These are phyloP conservation scores for Aspergillus uvarum DNA, from an alignment of 2,329 filamentous ascomycete species.

Conservation along the genomic window DNA sequence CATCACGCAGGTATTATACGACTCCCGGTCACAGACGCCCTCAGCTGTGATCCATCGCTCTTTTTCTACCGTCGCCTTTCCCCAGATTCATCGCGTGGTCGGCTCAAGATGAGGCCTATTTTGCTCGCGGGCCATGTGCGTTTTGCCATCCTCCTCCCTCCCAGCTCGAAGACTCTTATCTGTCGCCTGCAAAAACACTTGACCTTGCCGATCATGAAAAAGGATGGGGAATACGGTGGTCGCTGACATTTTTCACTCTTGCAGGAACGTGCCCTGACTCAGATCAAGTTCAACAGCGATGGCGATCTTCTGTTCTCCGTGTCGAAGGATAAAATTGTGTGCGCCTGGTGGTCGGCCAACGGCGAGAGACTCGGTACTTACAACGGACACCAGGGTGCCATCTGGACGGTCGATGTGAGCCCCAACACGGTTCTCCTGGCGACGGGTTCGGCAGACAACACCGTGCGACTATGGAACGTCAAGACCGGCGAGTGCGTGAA, in stretches of 20 bases:
- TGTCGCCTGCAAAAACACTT: neutral
- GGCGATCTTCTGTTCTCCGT: conserved; percentile 96
- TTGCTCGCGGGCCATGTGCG: conserved; percentile 86
- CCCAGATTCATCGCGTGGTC: conserved; percentile 24
- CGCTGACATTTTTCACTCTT: conserved; percentile 8
- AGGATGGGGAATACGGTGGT: neutral
- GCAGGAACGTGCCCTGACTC: conserved; percentile 86
- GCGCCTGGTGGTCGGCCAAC: conserved; percentile 96
- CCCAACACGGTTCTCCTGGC: conserved; percentile 88
- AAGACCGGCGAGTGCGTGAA: conserved; percentile 90
- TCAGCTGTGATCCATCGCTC: conserved; percentile 15
- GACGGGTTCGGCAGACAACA: conserved; percentile 96
- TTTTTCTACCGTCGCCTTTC: conserved; percentile 16
- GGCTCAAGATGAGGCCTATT: conserved; percentile 85
- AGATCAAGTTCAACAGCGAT: conserved; percentile 93
- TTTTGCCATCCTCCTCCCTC: conserved; percentile 20
- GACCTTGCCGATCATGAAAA: neutral
- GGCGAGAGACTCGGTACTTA: conserved; percentile 97
- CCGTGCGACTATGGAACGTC: conserved; percentile 94
- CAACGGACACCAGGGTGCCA: conserved; percentile 92
- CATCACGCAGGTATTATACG: conserved; percentile 18
- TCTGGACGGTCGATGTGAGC: conserved; percentile 98
- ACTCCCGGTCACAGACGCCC: conserved; percentile 26
- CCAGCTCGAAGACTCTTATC: conserved; percentile 3
- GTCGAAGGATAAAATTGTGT: conserved; percentile 93